These are phyloP conservation scores for Pythium pectinolyticum DNA, from an alignment of 352 stramenopile genomes.

Conservation along the genomic window DNA sequence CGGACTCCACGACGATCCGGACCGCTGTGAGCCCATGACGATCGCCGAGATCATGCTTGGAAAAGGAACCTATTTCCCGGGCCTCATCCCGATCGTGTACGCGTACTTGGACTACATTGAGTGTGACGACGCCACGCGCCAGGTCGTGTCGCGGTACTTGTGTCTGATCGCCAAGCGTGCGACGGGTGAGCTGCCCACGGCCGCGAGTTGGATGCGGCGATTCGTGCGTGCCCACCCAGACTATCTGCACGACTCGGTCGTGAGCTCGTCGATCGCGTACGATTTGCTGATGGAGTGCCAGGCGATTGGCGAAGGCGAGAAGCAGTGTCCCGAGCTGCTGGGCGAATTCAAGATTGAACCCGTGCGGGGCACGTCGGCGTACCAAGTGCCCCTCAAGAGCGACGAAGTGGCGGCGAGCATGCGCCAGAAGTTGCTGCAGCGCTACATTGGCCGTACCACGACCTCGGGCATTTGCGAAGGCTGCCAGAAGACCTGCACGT, in stretches of 20 bases:
- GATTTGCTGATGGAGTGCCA: constrained; percentile 95
- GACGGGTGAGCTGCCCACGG: constrained; percentile 95
- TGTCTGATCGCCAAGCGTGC: constrained; percentile 93
- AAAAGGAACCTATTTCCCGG: constrained; percentile 96
- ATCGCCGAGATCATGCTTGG: constrained; percentile 96
- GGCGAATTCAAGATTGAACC: constrained; percentile 92
- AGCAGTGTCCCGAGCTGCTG: constrained; percentile 91
- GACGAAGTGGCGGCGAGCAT: constrained; percentile 72
- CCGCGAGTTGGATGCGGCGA: constrained; percentile 96
- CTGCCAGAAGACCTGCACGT: constrained; percentile 26
- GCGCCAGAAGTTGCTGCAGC: constrained; percentile 65
- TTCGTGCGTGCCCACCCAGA: constrained; percentile 94
- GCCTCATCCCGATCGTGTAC: constrained; percentile 95
- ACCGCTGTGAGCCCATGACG: constrained; percentile 94
- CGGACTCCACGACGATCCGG: constrained; percentile 57
- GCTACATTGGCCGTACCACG: constrained; percentile 36
- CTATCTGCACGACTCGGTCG: constrained; percentile 95
- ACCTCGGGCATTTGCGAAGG: constrained; percentile 22
- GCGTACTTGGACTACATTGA: constrained; percentile 98
- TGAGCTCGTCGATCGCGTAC: constrained; percentile 82
- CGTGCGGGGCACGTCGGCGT: constrained; percentile 88
- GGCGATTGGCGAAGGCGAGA: constrained; percentile 93
- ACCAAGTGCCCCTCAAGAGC: constrained; percentile 93
- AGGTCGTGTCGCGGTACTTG: constrained; percentile 73
- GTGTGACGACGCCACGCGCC: constrained; percentile 91